Evolutionary conservation across 176 grass and related monocot genomes (phyloP), one percentile per base, ranked within the genome.

Genomic region (Phoenix roebelenii): DNA sequence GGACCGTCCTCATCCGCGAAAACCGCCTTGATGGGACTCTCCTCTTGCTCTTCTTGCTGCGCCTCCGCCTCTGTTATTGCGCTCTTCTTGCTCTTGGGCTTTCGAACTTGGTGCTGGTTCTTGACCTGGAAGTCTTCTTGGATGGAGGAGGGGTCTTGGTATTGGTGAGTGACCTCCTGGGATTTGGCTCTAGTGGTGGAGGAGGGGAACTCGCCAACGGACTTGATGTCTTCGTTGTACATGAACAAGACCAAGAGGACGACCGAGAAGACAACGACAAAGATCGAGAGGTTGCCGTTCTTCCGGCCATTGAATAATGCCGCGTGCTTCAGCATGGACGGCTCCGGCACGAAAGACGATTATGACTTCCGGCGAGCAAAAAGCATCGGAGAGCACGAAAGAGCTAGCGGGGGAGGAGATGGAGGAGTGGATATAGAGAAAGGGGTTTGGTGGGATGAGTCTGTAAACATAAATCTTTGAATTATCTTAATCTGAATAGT

Each of bases 141-240:
- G 9, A 9, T 44, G 35, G 35, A 44, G 65, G 60, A 68, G 49
- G 70, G 80, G 72, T 80, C 23, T 58, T 81, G 72, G 53, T 92
- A 79, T 70, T 92, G 83, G 39, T 88, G 72, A 66, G 81, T 58
- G 48, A 88, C 77, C 57, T 75, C 71, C 55, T 66, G 73, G 12
- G 76, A 39, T 49, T 63, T 79, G 64, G 84, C 73, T 5, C 74
- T 16, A 65, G 71, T 26, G 35, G 9, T 14, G 35, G 7, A 44
- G 23, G 73, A 58, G 19, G 86, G 72, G 66, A 72, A 55, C 2
- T 71, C 17, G 22, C 78, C 74, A 5, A 89, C 51, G 28, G 79
- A 69, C 61, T 63, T 73, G 79, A 90, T 77, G 79, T 83, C 76
- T 76, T 90, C 87, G 61, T 69, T 72, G 78, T 86, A 90, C 76